Base-by-base conservation (phyloP, 2,329 filamentous ascomycete species). In the Zarea fungicola region DNA sequence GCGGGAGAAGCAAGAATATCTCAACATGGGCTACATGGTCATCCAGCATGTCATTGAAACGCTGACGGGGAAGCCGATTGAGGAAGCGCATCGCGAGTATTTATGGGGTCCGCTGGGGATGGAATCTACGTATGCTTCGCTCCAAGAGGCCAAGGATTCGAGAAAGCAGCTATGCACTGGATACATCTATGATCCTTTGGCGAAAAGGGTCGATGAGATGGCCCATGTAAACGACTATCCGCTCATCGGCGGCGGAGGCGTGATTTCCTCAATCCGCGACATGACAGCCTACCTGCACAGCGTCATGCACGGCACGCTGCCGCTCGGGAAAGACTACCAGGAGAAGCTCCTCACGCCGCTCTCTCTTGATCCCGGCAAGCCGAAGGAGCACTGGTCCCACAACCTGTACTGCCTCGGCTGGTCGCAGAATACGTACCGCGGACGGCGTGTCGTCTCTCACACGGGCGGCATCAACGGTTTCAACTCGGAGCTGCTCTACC, bases 1-100 rank as follows among this genome's bases (percentile, higher is more conserved):
- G 4, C 16, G 32, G 19, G 32, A 64, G 1, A 61, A 51, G 32
- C 75, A 59, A 44, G 64, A 70, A 50, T 76, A 77, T 53, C 67
- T 61, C 54, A 76, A 77, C 54, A 61, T 70, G 42, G 73, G 76
- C 66, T 77, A 64, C 57, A 63, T 62, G 3, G 62, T 62, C 3
- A 62, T 63, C 2, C 65, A 65, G 11, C 60, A 74, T 53, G 60
- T 74, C 1, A 54, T 75, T 14, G 67, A 73, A 48, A 62, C 53
- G 0, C 48, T 70, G 2, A 63, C 61, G 1, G 62, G 62, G 1
- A 32, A 42, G 5, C 54, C 54, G n/a, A 59, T 75, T 13, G 61
- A 62, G 1, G 54, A 62, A 4, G 68, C 72, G 46, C 58, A 75
- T 4, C 58, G 59, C 4, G 53, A 62, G 18, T 52, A 57, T 16